Percentiles rank a stretch among this genome's conserved stretches.
Conservation (phyloP, 768 basidiomycete species). For the Mycena crocata region DNA sequence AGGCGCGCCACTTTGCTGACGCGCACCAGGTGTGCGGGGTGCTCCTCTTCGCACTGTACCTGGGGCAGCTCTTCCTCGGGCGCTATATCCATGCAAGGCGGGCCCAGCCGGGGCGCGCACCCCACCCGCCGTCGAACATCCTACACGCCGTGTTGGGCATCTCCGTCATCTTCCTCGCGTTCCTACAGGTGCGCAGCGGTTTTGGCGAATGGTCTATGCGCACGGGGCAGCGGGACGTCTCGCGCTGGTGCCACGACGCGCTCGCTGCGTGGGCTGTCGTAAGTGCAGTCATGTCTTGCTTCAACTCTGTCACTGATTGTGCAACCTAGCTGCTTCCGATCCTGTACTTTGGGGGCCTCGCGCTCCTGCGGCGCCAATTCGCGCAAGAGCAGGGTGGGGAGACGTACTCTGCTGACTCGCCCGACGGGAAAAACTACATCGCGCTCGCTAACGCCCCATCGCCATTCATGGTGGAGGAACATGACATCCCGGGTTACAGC, state of each 20-base stretch:
- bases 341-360: constrained; percentile 59
- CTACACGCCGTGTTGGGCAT: constrained; percentile 67
- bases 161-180: constrained; percentile 59
- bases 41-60: constrained; percentile 61
- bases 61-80: constrained; percentile 65
- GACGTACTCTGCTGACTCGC: constrained; percentile 21
- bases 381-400: constrained; percentile 47
- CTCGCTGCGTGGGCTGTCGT: constrained; percentile 63
- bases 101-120: constrained; percentile 40
- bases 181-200: constrained; percentile 65
- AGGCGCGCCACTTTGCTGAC: constrained; percentile 57
- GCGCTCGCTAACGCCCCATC: constrained; percentile 35
- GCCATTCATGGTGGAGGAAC: constrained; percentile 32
- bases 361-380: constrained; percentile 56
- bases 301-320: background rate
- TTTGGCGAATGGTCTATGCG: constrained; percentile 56
- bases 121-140: constrained; percentile 66
- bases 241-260: constrained; percentile 51
- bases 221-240: constrained; percentile 49
- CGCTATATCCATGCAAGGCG: constrained; percentile 59
- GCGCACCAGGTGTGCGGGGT: constrained; percentile 66
- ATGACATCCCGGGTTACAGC: constrained; percentile 21
- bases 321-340: constrained; percentile 52
- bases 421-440: constrained; percentile 39
- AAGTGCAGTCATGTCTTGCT: constrained; percentile 36